Percentiles rank a stretch among this genome's conserved stretches.
Conservation (phyloP, 208 protist species). For the Acanthamoeba healyi region DNA sequence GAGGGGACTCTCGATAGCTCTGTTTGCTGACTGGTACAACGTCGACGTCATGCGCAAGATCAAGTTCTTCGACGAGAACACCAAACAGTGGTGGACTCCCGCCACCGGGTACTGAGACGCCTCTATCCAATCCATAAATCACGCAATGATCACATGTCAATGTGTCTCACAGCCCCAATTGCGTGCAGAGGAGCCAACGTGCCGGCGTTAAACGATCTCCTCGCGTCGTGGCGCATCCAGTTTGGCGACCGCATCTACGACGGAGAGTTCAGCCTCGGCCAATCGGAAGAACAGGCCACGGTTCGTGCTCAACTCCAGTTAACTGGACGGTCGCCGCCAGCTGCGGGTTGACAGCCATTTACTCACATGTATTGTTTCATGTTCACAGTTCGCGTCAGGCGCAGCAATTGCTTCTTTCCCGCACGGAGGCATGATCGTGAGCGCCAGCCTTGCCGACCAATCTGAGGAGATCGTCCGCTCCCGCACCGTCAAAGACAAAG, state of each 20-base stretch:
- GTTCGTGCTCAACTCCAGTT: not conserved
- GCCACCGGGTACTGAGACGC: conserved; percentile 86
- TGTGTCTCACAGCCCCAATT: not conserved
- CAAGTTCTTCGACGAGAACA: conserved; percentile 94
- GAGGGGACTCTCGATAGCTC: conserved; percentile 91
- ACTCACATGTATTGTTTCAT: too few relatives aligned
- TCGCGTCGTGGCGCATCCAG: conserved; percentile 89
- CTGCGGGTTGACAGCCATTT: too few relatives aligned
- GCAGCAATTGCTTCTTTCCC: conserved; percentile 83
- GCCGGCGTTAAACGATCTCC: conserved; percentile 93
- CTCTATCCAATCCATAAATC: not conserved
- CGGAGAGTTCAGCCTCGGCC: conserved; percentile 76
- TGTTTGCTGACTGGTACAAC: conserved; percentile 96
- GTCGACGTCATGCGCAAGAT: conserved; percentile 89
- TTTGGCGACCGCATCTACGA: conserved; percentile 86
- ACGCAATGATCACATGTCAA: not conserved
- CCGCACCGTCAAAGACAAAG: conserved; percentile 1
- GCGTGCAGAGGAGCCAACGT: conserved; percentile 91
- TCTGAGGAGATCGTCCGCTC: conserved; percentile 63
- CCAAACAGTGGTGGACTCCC: conserved; percentile 89
- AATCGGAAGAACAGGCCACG: not conserved
- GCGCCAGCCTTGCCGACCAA: conserved; percentile 73
- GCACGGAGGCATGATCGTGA: conserved; percentile 78
- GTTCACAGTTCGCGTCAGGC: conserved; percentile 79
- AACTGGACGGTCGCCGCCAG: too few relatives aligned